Evolutionary conservation across 768 basidiomycete genomes (phyloP).

Genomic region (Peribolospora baueri): DNA sequence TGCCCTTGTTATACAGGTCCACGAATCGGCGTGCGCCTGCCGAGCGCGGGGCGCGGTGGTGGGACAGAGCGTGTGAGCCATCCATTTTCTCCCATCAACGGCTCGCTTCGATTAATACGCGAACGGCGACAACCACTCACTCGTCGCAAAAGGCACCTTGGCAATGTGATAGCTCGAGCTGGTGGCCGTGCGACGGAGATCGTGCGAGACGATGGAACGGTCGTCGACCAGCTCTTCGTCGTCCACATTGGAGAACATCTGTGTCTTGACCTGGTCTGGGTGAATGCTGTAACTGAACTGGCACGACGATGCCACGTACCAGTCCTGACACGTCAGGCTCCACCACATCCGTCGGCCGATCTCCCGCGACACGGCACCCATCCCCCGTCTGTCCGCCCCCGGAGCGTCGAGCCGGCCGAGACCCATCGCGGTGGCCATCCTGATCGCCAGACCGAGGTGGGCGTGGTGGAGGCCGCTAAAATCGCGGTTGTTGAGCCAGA

Average conservation of each 20-base stretch:
- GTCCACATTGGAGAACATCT: neutral
- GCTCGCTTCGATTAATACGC: neutral
- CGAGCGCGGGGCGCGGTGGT: neutral
- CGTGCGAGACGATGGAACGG: neutral
- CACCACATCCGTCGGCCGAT: neutral
- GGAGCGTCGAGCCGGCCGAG: neutral
- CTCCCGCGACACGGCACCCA: neutral
- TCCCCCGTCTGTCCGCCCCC: neutral
- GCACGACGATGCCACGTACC: neutral
- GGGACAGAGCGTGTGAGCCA: neutral
- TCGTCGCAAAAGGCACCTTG: neutral
- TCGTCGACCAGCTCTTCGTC: neutral
- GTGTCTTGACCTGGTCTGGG: neutral
- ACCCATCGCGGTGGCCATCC: neutral
- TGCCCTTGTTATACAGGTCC: neutral
- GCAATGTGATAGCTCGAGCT: neutral
- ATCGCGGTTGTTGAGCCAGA: neutral
- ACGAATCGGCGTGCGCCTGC: neutral
- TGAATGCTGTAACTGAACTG: neutral
- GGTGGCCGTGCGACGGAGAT: neutral
- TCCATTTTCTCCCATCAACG: neutral
- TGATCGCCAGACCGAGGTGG: neutral
- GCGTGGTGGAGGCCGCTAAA: neutral
- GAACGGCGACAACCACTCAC: neutral
- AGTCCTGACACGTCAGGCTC: neutral